phyloP scores from a whole-genome alignment of 1,284 basidiomycete species.

The Rugosomyces carneus region DNA sequence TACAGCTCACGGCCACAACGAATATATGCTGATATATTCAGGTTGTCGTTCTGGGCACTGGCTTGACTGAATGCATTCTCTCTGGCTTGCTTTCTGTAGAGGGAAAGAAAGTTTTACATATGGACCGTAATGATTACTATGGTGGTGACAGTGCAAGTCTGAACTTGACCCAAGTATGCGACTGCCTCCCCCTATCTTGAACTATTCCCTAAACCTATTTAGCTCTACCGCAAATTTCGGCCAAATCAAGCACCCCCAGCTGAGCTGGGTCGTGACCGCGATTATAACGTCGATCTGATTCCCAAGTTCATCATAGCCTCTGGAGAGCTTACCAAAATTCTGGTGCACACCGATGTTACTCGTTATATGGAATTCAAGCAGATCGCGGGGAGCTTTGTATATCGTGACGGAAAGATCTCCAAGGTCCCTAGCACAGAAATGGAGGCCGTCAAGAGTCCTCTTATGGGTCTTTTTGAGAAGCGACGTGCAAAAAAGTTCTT shows the following conservation, averaged over 20 bases:
- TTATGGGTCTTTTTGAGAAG: slow-evolving; percentile 99
- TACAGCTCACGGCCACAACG: slow-evolving; percentile 10
- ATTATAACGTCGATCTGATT: slow-evolving; percentile 94
- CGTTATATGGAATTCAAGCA: slow-evolving; percentile 99
- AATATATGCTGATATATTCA: slow-evolving; percentile 28
- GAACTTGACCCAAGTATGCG: slow-evolving; percentile 88
- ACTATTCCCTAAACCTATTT: background rate
- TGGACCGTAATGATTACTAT: slow-evolving; percentile 99
- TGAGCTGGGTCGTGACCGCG: slow-evolving; percentile 88
- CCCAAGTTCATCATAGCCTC: slow-evolving; percentile 98
- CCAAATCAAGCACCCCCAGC: slow-evolving; percentile 63
- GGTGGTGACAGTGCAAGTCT: slow-evolving; percentile 96
- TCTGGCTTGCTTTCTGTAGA: slow-evolving; percentile 96
- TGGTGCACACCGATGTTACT: slow-evolving; percentile 98
- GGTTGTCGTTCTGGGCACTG: slow-evolving; percentile 94
- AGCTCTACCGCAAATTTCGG: slow-evolving; percentile 98
- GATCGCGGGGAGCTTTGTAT: slow-evolving; percentile 97
- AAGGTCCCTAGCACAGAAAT: slow-evolving; percentile 98
- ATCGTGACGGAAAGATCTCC: slow-evolving; percentile 93
- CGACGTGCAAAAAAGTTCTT: slow-evolving; percentile 98
- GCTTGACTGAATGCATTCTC: slow-evolving; percentile 97
- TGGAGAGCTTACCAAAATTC: slow-evolving; percentile 96
- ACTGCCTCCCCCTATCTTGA: slow-evolving; percentile 2
- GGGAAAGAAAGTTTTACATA: slow-evolving; percentile 99
- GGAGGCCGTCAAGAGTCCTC: slow-evolving; percentile 90